Conservation (phyloP, 805 yeast species). For the Pichia paraexigua region DNA sequence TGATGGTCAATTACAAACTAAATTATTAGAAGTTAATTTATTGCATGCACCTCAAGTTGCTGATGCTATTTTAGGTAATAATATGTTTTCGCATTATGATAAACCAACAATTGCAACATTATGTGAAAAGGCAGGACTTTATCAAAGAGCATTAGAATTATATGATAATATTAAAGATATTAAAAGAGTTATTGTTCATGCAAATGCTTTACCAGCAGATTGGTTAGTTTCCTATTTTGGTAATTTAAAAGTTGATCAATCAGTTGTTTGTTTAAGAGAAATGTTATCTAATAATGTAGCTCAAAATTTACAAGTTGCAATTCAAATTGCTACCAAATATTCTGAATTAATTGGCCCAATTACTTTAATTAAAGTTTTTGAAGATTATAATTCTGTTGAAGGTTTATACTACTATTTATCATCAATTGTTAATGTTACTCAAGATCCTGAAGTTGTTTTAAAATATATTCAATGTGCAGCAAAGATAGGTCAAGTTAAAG, state of each 20-base stretch:
- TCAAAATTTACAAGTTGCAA: slow-evolving; percentile 85
- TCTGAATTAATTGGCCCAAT: slow-evolving; percentile 88
- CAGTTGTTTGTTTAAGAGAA: slow-evolving; percentile 78
- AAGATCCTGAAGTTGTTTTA: slow-evolving; percentile 90
- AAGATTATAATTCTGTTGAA: slow-evolving; percentile 85
- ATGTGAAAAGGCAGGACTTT: slow-evolving; percentile 93
- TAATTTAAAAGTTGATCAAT: slow-evolving; percentile 88
- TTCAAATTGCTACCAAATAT: slow-evolving; percentile 94
- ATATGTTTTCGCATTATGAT: slow-evolving; percentile 93
- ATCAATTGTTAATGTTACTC: slow-evolving; percentile 86
- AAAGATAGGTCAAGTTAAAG: slow-evolving; percentile 79
- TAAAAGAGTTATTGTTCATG: slow-evolving; percentile 87
- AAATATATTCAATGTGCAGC: slow-evolving; percentile 96
- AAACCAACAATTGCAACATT: slow-evolving; percentile 85
- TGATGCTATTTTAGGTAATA: slow-evolving; percentile 93
- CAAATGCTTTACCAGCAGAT: slow-evolving; percentile 77
- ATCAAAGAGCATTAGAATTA: slow-evolving; percentile 93
- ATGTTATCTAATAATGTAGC: slow-evolving; percentile 66
- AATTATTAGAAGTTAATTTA: slow-evolving; percentile 85
- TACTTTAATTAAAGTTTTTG: slow-evolving; percentile 81
- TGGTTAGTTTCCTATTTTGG: slow-evolving; percentile 94
- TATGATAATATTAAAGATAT: slow-evolving; percentile 92
- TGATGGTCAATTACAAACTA: slow-evolving; percentile 93
- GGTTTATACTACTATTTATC: slow-evolving; percentile 93
- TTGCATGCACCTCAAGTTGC: slow-evolving; percentile 99